Base-by-base conservation (phyloP, 768 basidiomycete species). In the Amyloporia xantha region DNA sequence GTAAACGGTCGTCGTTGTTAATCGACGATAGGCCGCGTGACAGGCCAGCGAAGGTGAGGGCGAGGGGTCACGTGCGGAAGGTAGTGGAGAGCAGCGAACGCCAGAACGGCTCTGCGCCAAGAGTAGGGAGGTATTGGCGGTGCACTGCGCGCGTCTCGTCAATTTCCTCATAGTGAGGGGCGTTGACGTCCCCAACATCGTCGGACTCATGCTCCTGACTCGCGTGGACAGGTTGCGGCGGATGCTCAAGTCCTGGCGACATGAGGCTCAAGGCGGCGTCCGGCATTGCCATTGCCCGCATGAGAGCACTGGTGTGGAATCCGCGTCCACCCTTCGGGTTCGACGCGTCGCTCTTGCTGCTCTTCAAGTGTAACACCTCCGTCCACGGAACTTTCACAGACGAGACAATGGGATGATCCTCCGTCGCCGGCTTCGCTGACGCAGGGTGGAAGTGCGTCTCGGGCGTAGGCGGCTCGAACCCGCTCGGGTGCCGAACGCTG, bases 1-100 rank as follows among this genome's bases (percentile, higher is more conserved):
- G n/a, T n/a, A n/a, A n/a, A n/a, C n/a, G n/a, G n/a, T n/a, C n/a
- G n/a, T n/a, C n/a, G n/a, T n/a, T n/a, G n/a, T n/a, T n/a, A n/a
- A n/a, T n/a, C n/a, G n/a, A n/a, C 7, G 58, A 36, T 13, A 61
- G 59, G 4, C 59, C 58, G 37, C 58, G 63, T 33, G 63, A 56
- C 19, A 72, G 62, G 10, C 71, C 67, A 4, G 60, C 46, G 24
- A 74, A 28, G 37, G 65, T 60, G 7, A 62, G 41, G 3, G 68
- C 71, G 26, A 75, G 60, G 0, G 74, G 72, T 15, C 72, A 71
- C 6, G 72, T 75, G 7, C 72, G 65, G 28, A 71, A 48, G 1
- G 71, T 72, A 39, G 72, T 49, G 10, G 69, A 63, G 15, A 75
- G 27, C 30, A 75, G 50, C 0, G 74, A 73, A 0, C 67, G 67